These are phyloP conservation scores for Lodderomyces theae DNA, from an alignment of 1,139 yeast genomes.

Conservation along the genomic window DNA sequence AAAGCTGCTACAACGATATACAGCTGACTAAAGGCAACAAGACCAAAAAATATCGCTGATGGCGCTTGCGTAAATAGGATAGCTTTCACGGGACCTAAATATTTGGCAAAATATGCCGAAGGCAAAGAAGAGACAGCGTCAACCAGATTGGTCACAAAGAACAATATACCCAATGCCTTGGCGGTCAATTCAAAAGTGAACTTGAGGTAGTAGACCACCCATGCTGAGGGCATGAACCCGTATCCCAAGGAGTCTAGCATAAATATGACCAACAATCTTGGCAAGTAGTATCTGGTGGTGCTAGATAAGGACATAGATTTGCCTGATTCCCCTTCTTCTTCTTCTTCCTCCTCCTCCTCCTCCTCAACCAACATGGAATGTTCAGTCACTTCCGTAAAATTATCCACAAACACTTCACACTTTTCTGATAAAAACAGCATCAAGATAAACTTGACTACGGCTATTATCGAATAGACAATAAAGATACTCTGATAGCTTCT, in stretches of 20 bases:
- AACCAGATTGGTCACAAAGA: conserved; percentile 48
- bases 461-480: conserved; percentile 54
- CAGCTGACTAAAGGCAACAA: conserved; percentile 24
- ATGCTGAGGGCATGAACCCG: conserved; percentile 84
- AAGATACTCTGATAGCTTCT: conserved; percentile 61
- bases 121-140: conserved; percentile 16
- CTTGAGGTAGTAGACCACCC: conserved; percentile 80
- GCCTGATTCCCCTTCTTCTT: conserved; percentile 17
- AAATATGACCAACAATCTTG: conserved; percentile 47
- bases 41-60: conserved; percentile 58
- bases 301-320: too few relatives aligned
- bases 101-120: conserved; percentile 62
- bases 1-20: conserved; percentile 47
- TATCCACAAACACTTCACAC: conserved; percentile 43
- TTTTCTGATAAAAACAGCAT: conserved; percentile 53
- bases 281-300: conserved; percentile 31
- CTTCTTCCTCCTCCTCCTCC: conserved; percentile 7
- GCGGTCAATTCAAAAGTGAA: conserved; percentile 39
- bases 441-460: conserved; percentile 51
- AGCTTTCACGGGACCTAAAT: conserved; percentile 75
- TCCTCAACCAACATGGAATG: conserved; percentile 9
- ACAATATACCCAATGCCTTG: conserved; percentile 45
- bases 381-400: conserved; percentile 9
- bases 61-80: conserved; percentile 78
- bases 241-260: conserved; percentile 83